Evolutionary conservation across 2,329 filamentous ascomycete genomes (phyloP).

Genomic region (Monosporascus sp.): DNA sequence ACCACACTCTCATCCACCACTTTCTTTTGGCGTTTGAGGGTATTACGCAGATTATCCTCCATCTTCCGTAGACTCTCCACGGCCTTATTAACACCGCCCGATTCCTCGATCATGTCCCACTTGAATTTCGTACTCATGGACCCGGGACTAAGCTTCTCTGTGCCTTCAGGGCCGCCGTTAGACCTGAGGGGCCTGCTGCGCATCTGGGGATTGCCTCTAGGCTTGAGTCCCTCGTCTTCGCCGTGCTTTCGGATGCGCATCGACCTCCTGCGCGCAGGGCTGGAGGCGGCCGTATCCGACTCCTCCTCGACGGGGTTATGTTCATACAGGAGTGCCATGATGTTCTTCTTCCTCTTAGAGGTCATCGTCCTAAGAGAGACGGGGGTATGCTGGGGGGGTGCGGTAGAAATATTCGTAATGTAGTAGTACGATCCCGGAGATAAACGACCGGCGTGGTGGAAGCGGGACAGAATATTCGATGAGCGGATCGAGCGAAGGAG

Average conservation of each 20-base stretch:
- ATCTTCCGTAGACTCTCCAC: slow-evolving; percentile 44
- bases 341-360: slow-evolving; percentile 33
- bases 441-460: slow-evolving; percentile 7
- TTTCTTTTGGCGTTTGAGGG: slow-evolving; percentile 40
- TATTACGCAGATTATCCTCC: slow-evolving; percentile 40
- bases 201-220: not conserved
- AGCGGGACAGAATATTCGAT: slow-evolving; percentile 4
- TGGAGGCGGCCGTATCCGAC: not conserved
- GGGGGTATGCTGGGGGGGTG: not conserved
- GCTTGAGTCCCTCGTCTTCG: not conserved
- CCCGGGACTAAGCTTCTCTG: not conserved
- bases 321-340: slow-evolving; percentile 10
- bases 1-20: slow-evolving; percentile 39
- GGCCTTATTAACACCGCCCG: slow-evolving; percentile 32
- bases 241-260: slow-evolving; percentile 10
- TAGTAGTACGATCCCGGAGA: slow-evolving; percentile 8
- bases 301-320: slow-evolving; percentile 3
- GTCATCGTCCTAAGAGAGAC: slow-evolving; percentile 26
- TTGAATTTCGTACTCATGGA: slow-evolving; percentile 1
- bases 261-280: slow-evolving; percentile 14
- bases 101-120: slow-evolving; percentile 6
- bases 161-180: not conserved
- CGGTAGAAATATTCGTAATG: slow-evolving; percentile 8
- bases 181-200: not conserved
- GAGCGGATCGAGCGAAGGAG: slow-evolving; percentile 10